A percentile compares a stretch with the other conserved stretches of the same genome.
Evolutionary conservation across 75 land plant genomes (phyloP).

Genomic region (Cupressus sempervirens): DNA sequence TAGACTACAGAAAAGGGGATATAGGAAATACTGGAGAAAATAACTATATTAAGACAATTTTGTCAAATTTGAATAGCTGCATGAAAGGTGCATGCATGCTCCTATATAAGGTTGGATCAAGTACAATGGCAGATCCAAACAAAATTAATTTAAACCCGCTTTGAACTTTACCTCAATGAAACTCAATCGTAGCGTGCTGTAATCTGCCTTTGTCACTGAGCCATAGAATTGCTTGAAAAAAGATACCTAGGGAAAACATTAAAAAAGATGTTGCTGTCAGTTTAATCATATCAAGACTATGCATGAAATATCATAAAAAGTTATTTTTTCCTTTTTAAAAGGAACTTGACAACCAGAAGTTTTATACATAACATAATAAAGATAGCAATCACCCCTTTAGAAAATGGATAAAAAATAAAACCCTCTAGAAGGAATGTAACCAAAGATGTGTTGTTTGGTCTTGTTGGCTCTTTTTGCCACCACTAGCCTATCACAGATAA

Average conservation of each 20-base stretch:
- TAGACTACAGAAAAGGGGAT: neutral
- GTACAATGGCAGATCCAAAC: neutral
- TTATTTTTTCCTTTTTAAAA: neutral
- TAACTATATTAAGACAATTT: neutral
- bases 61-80: neutral
- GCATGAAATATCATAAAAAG: neutral
- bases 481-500: too few relatives aligned
- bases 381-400: neutral
- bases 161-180: constrained; percentile 58
- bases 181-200: constrained; percentile 48
- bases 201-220: too few relatives aligned
- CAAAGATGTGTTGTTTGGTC: neutral
- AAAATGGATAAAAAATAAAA: neutral
- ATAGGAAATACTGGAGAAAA: constrained; percentile 1
- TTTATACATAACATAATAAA: neutral
- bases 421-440: neutral
- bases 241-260: too few relatives aligned
- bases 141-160: neutral
- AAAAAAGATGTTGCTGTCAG: neutral
- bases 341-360: neutral
- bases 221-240: too few relatives aligned
- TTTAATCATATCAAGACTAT: neutral
- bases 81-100: neutral
- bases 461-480: too few relatives aligned
- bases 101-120: neutral